phyloP scores from a whole-genome alignment of 176 grass and related monocot genomes.

The Stipa capillata region DNA sequence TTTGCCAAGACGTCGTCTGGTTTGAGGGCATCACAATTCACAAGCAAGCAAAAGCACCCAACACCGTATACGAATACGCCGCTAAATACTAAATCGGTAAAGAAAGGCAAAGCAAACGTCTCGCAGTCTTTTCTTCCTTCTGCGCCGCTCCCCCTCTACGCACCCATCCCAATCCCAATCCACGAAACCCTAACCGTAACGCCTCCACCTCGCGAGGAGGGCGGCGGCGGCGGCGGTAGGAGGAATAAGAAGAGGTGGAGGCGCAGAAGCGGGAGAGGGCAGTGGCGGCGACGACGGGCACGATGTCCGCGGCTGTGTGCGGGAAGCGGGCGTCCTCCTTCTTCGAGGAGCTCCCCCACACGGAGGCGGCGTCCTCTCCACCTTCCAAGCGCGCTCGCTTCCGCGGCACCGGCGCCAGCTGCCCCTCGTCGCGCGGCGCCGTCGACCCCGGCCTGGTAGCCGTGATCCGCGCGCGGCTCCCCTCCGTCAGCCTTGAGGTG shows the following conservation, averaged over 20 bases:
- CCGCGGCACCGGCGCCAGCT: conserved; percentile 13
- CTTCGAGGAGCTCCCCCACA: conserved; percentile 26
- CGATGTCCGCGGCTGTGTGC: conserved; percentile 22
- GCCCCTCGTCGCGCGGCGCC: conserved; percentile 1
- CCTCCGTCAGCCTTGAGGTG: conserved; percentile 23
- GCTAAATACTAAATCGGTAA: no score
- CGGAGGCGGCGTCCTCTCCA: conserved; percentile 9
- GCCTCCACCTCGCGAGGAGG: background rate
- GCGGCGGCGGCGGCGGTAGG: background rate
- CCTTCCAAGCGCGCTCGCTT: conserved; percentile 48
- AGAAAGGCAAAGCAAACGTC: no score
- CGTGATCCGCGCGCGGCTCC: conserved; percentile 14
- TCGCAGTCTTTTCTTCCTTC: no score
- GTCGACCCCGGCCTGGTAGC: conserved; percentile 17
- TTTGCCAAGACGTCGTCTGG: no score
- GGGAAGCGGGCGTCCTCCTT: conserved; percentile 28
- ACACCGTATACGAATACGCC: no score
- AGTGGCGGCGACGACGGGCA: background rate
- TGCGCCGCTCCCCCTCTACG: no score
- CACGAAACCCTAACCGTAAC: conserved; percentile 6
- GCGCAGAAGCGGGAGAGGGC: background rate
- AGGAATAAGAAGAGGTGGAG: background rate
- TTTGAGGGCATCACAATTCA: no score
- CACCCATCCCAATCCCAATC: background rate
- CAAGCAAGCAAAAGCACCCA: no score